Percentiles rank a stretch among this genome's conserved stretches.
Conservation (phyloP, 116 monocot species). For the Zostera marina region DNA sequence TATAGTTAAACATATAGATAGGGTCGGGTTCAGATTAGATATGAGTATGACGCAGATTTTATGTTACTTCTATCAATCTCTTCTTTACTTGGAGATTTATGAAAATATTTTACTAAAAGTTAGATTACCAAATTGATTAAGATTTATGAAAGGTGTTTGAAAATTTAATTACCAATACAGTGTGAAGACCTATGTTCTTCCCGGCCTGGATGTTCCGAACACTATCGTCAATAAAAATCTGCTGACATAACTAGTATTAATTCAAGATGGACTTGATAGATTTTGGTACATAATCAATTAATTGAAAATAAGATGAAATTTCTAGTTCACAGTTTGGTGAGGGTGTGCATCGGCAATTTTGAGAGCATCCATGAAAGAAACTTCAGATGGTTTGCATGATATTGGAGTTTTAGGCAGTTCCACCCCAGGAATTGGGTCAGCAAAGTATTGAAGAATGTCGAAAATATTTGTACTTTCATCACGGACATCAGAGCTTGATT, state of each 20-base stretch:
- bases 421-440: conserved; percentile 1
- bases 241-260: neutral
- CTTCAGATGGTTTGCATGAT: conserved; percentile 56
- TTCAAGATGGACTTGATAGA: neutral
- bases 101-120: too few relatives aligned
- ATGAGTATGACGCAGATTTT: too few relatives aligned
- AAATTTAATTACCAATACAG: conserved; percentile 44
- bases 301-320: neutral
- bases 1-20: neutral
- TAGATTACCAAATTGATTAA: too few relatives aligned
- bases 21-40: too few relatives aligned
- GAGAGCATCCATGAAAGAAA: conserved; percentile 45
- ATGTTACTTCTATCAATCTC: too few relatives aligned
- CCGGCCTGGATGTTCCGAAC: conserved; percentile 58
- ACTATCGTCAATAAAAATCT: conserved; percentile 86
- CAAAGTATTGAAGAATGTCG: conserved; percentile 33
- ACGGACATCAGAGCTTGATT: neutral
- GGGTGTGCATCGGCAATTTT: conserved; percentile 47
- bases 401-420: conserved; percentile 49
- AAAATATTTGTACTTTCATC: conserved; percentile 13
- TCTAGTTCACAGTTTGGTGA: conserved; percentile 36
- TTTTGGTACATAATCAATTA: neutral
- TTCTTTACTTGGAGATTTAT: too few relatives aligned
- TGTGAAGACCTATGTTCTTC: conserved; percentile 51
- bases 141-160: neutral